Evolutionary conservation across 2,329 filamentous ascomycete genomes (phyloP).

Genomic region (Fusarium sp.): DNA sequence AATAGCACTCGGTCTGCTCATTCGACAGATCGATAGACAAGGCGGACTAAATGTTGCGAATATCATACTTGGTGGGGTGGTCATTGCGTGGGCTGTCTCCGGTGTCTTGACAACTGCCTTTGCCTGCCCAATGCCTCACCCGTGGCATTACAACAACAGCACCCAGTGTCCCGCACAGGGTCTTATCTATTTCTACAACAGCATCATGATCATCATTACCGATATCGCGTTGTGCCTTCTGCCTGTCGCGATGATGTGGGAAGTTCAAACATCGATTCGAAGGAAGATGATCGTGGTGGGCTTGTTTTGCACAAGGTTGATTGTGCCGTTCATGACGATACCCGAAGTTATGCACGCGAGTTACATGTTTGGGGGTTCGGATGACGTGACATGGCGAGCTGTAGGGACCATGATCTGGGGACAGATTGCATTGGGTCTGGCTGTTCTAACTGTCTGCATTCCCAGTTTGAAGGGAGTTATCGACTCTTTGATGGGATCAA

Average conservation of each 20-base stretch:
- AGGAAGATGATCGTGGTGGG: slow-evolving; percentile 37
- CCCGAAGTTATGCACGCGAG: slow-evolving; percentile 26
- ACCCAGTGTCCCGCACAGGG: slow-evolving; percentile 29
- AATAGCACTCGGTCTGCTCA: slow-evolving; percentile 39
- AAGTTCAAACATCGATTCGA: slow-evolving; percentile 35
- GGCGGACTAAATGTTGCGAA: slow-evolving; percentile 34
- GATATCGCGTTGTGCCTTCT: slow-evolving; percentile 32
- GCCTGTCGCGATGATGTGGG: slow-evolving; percentile 44
- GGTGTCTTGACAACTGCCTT: slow-evolving; percentile 33
- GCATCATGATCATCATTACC: slow-evolving; percentile 31
- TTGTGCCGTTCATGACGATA: slow-evolving; percentile 39
- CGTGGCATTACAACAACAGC: slow-evolving; percentile 23
- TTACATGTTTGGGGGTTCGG: slow-evolving; percentile 29
- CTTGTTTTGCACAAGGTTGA: slow-evolving; percentile 38
- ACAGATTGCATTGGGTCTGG: slow-evolving; percentile 36
- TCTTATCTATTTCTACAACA: slow-evolving; percentile 32
- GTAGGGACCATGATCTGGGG: slow-evolving; percentile 39
- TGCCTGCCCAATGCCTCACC: slow-evolving; percentile 32
- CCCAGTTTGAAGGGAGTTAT: slow-evolving; percentile 42
- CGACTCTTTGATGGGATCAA: slow-evolving; percentile 39
- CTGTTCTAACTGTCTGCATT: slow-evolving; percentile 41
- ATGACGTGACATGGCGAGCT: slow-evolving; percentile 32
- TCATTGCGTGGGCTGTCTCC: slow-evolving; percentile 22
- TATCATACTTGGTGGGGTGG: slow-evolving; percentile 12
- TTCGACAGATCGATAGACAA: slow-evolving; percentile 37